Evolutionary conservation across 768 basidiomycete genomes (phyloP), one percentile per base, ranked within the genome.

Genomic region (Phylloporus sp.): DNA sequence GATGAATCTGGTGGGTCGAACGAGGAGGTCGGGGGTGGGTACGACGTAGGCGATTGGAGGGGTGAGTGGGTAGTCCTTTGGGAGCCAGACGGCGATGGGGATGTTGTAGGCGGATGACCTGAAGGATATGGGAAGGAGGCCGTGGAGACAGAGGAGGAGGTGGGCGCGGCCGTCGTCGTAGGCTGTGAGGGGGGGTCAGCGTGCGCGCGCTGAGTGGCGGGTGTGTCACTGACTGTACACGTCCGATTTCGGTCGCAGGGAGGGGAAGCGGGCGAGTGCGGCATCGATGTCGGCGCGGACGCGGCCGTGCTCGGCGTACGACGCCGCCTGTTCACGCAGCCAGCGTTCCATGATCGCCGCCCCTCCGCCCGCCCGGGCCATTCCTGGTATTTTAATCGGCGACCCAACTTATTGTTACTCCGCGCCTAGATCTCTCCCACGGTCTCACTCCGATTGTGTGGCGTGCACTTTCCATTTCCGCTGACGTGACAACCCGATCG

Each of bases 101-200:
- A 98, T 97, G 66, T 99, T 91, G 74, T 99, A 99, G 2, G 84
- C 74, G 1, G 80, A 69, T 2, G 73, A 68, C 39, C 86, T 77
- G 70, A 81, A 95, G 0, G 77, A 67, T 56, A 99, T 96, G 5
- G 92, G 93, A 1, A 99, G 73, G 5, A 97, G 79, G 9, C 96
- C 96, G 60, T 96, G 89, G 4, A 95, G 57, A 54, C 90, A 92
- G 46, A 98, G 82, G 22, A 99, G 78, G 15, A 97, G 76, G 60
- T 94, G 91, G 0, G 90, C 85, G 29, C 95, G 82, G 38, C 96
- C 96, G 54, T 96, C 91, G 66, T 99, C 92, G 69, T 89, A 93
- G 0, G 88, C 91, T 96, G 62, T 11, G 52, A 28, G 6, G 27
- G 8, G 31, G 54, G 42, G 35, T 32, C 29, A 44, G 38, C 43